Evolutionary conservation across 1,284 basidiomycete genomes (phyloP).

Genomic region (Puccinia horiana): DNA sequence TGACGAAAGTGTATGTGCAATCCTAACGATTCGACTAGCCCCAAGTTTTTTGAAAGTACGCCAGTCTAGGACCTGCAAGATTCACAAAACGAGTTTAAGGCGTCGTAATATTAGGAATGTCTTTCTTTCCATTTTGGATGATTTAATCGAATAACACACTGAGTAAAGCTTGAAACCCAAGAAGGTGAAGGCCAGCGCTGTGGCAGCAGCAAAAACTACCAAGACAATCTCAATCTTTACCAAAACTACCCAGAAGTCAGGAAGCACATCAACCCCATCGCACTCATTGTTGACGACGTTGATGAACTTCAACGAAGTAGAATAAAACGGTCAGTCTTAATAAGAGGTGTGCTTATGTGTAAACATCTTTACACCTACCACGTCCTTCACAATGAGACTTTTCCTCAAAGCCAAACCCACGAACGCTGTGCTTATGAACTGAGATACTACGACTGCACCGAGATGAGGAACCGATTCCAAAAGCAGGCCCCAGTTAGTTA

Average conservation of each 20-base stretch:
- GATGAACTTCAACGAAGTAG: constrained; percentile 5
- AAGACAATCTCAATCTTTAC: constrained; percentile 17
- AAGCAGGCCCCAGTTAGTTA: constrained; percentile 30
- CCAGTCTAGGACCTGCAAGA: constrained; percentile 43
- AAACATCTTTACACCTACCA: neutral
- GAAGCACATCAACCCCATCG: constrained; percentile 42
- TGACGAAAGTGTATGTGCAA: constrained; percentile 36
- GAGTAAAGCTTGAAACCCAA: constrained; percentile 37
- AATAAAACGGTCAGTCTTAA: neutral
- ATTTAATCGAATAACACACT: neutral
- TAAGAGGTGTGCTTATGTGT: neutral
- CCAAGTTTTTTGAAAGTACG: constrained; percentile 45
- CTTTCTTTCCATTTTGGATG: neutral
- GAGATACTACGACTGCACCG: constrained; percentile 25
- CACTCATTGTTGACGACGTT: constrained; percentile 18
- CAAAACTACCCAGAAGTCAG: constrained; percentile 26
- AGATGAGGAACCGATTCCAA: constrained; percentile 45
- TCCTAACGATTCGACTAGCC: constrained; percentile 26
- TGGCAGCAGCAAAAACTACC: constrained; percentile 8
- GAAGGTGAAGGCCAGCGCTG: constrained; percentile 17
- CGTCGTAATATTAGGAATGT: neutral
- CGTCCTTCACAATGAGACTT: neutral
- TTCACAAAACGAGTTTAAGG: neutral
- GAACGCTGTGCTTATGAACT: constrained; percentile 25
- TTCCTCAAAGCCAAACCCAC: constrained; percentile 6